Percentiles rank a stretch among this genome's conserved stretches.
These are phyloP conservation scores for Fusarium euwallaceae DNA, from an alignment of 2,329 filamentous ascomycete genomes.

Conservation along the genomic window DNA sequence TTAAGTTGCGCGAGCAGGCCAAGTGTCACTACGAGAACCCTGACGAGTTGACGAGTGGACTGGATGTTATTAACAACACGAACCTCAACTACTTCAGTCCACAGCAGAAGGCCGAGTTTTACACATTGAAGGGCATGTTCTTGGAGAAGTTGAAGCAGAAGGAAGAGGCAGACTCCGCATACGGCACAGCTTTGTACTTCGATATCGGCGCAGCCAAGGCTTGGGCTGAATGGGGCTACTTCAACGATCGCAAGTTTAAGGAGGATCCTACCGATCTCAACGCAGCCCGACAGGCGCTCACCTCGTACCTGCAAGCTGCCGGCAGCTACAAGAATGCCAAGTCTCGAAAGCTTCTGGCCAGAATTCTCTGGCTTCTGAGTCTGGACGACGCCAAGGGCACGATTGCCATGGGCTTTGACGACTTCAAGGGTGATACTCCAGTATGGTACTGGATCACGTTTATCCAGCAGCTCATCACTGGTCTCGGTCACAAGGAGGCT, in stretches of 20 bases:
- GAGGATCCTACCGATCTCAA: constrained; percentile 85
- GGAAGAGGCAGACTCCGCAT: constrained; percentile 92
- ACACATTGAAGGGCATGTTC: constrained; percentile 99
- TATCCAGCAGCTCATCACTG: constrained; percentile 94
- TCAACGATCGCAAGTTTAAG: constrained; percentile 97
- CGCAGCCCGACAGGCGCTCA: constrained; percentile 90
- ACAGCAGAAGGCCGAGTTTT: constrained; percentile 98
- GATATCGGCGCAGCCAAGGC: constrained; percentile 96
- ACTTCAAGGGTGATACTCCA: constrained; percentile 96
- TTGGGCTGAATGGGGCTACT: constrained; percentile 99
- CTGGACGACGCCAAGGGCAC: constrained; percentile 89
- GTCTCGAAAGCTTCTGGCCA: constrained; percentile 90
- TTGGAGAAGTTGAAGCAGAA: constrained; percentile 92
- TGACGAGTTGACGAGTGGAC: constrained; percentile 88
- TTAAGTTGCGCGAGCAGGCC: constrained; percentile 98
- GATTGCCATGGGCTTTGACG: constrained; percentile 88
- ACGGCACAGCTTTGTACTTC: constrained; percentile 94
- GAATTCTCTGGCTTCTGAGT: constrained; percentile 95
- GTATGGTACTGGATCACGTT: constrained; percentile 99
- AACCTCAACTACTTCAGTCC: constrained; percentile 98
- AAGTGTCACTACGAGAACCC: constrained; percentile 99
- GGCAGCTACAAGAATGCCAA: constrained; percentile 98
- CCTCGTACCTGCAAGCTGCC: constrained; percentile 95
- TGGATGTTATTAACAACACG: constrained; percentile 99
- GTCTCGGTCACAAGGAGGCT: constrained; percentile 91